These are phyloP conservation scores for Russula foetens DNA, from an alignment of 768 basidiomycete genomes.

Conservation along the genomic window DNA sequence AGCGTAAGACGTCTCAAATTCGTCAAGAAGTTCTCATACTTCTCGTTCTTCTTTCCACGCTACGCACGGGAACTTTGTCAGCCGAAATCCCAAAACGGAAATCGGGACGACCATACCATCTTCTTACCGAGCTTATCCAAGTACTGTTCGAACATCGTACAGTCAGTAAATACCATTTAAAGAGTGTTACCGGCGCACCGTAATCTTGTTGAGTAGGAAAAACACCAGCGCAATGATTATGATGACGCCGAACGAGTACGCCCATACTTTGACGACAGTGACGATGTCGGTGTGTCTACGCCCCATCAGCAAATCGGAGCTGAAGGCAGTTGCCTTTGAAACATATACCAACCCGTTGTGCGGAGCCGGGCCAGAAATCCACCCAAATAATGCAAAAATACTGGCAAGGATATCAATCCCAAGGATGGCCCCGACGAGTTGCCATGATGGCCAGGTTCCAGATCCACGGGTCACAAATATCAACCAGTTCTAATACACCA, in stretches of 20 bases:
- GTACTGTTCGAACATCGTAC: constrained; percentile 19
- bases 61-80: constrained; percentile 9
- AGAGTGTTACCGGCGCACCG: constrained; percentile 4
- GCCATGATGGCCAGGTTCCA: constrained; percentile 32
- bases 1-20: constrained; percentile 34
- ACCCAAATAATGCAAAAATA: constrained; percentile 34
- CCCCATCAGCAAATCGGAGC: not conserved
- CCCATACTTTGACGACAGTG: constrained; percentile 35
- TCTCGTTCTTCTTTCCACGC: constrained; percentile 30
- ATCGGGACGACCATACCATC: constrained; percentile 14
- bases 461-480: constrained; percentile 30
- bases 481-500: constrained; percentile 20
- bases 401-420: constrained; percentile 36
- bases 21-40: constrained; percentile 33
- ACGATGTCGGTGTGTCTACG: constrained; percentile 32
- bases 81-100: not conserved
- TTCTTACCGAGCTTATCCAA: constrained; percentile 33
- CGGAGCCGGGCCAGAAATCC: constrained; percentile 33
- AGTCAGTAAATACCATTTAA: not conserved
- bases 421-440: constrained; percentile 33
- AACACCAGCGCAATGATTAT: constrained; percentile 32
- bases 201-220: constrained; percentile 31
- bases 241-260: constrained; percentile 33
- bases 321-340: not conserved
- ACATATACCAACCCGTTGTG: constrained; percentile 23